Percentiles rank a stretch among this genome's conserved stretches.
phyloP scores from a whole-genome alignment of 2,329 filamentous ascomycete genomes.

The Neofusicoccum sp. region DNA sequence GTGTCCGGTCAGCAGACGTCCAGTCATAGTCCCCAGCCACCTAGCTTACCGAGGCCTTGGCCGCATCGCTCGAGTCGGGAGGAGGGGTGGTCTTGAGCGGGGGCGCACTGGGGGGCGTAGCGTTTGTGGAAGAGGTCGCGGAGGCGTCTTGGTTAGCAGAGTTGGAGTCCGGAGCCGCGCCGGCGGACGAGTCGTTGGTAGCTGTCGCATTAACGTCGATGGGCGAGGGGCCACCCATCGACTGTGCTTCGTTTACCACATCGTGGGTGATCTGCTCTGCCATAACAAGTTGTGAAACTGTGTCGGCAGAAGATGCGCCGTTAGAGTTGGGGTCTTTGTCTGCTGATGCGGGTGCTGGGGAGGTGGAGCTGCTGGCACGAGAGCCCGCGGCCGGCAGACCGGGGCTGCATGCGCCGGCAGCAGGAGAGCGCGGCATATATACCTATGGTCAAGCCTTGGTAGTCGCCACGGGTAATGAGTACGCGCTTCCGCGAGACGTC shows the following conservation, averaged over 20 bases:
- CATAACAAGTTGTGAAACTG: conserved; percentile 64
- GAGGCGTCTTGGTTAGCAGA: conserved; percentile 32
- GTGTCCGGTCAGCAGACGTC: neutral
- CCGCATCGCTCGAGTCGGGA: conserved; percentile 2
- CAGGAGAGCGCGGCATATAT: conserved; percentile 31
- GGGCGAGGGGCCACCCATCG: conserved; percentile 62
- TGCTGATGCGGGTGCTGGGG: conserved; percentile 15
- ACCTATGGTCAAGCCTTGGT: conserved; percentile 41
- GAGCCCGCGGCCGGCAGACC: conserved; percentile 19
- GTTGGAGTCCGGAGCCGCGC: conserved; percentile 39
- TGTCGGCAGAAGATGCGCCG: conserved; percentile 28
- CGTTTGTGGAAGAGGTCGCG: conserved; percentile 37
- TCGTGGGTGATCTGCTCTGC: conserved; percentile 68
- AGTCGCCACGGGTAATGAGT: conserved; percentile 38
- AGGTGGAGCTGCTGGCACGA: conserved; percentile 7
- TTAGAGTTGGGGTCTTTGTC: conserved; percentile 35
- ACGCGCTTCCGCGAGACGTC: conserved; percentile 42
- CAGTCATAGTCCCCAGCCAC: neutral
- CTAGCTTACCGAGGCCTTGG: conserved; percentile 26
- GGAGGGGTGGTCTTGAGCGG: conserved; percentile 18
- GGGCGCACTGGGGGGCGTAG: conserved; percentile 25
- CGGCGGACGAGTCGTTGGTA: conserved; percentile 54
- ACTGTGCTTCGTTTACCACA: conserved; percentile 71
- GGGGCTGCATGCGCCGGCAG: conserved; percentile 23
- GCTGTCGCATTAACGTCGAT: conserved; percentile 65